Conservation (phyloP, 768 basidiomycete species). For the Gyrodon lividus region DNA sequence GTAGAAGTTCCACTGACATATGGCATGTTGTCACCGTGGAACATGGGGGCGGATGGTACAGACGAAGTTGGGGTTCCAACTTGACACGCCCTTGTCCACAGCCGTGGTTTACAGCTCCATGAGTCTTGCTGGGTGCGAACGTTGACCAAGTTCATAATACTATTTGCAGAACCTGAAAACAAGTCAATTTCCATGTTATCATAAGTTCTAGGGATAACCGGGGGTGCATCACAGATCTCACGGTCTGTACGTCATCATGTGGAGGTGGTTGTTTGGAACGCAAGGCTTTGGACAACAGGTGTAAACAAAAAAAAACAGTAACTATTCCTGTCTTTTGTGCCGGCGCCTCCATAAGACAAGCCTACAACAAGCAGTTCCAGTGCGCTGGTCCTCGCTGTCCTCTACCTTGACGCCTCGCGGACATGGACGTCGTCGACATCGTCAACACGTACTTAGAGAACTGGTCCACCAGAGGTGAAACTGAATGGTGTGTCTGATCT, state of each 20-base stretch:
- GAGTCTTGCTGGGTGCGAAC: no score
- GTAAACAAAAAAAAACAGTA: constrained; percentile 29
- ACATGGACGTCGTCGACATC: constrained; percentile 61
- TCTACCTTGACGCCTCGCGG: constrained; percentile 10
- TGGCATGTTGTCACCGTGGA: no score
- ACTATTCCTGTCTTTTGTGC: constrained; percentile 22
- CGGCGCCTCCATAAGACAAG: constrained; percentile 13
- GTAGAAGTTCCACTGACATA: no score
- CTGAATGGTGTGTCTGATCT: constrained; percentile 51
- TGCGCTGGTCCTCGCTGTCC: constrained; percentile 16
- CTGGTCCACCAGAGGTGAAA: constrained; percentile 62
- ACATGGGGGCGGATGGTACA: no score
- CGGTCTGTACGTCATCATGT: not conserved
- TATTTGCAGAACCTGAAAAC: no score
- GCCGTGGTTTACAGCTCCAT: no score
- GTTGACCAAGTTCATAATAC: no score
- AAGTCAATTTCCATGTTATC: no score
- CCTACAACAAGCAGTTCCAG: constrained; percentile 11
- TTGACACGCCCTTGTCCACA: no score
- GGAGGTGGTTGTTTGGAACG: constrained; percentile 17
- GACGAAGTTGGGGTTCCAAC: no score
- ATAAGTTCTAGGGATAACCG: no score
- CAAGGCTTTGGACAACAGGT: constrained; percentile 23
- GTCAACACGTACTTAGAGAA: constrained; percentile 48
- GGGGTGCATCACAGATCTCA: no score